Base-by-base conservation (phyloP, 2,329 filamentous ascomycete species). In the Domatiomyces globalis region DNA sequence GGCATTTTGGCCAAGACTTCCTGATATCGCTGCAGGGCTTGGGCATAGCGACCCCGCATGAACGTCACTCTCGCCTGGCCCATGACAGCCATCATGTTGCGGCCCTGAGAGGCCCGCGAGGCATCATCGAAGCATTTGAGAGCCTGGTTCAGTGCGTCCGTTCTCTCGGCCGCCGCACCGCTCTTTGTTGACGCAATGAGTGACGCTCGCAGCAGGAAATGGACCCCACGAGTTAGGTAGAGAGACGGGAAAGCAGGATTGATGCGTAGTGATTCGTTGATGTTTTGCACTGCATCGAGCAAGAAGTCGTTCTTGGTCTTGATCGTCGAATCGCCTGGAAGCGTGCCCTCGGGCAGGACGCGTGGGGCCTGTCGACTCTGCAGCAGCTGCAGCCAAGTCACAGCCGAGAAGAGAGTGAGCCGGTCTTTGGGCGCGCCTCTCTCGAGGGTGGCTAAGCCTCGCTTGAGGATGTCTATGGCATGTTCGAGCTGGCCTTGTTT, bases 41-140 rank as follows among this genome's bases (percentile, higher is more conserved):
- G 88, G 0, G 82, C 76, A 62, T 85, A 95, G 66, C 87, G 88
- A 52, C 85, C 85, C 61, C 95, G 76, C 12, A 90, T 89, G 66
- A 87, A 98, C 49, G 87, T 74, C 18, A 87, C 85, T 60, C 89
- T 82, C 7, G 90, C 86, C 66, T 88, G 92, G 49, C 92, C 94
- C 72, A 98, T 79, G 33, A 88, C 74, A 0, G 92, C 92, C 74
- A 98, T 81, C 73, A 96, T 83, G 63, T 98, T 98, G 65, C 84
- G 85, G 25, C 84, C 83, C 51, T 84, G 78, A 0, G 90, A 95
- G 5, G 85, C 81, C 57, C 87, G 82, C 48, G 92, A 81, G 2
- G 90, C 88, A 66, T 96, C 90, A 58, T 98, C 92, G 64, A 98
- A 98, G 55, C 86, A 87, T 68, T 95, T 95, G 56, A 90, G 73